These are phyloP conservation scores for Annulohypoxylon maeteangense DNA, from an alignment of 495 filamentous ascomycete genomes.

Conservation along the genomic window DNA sequence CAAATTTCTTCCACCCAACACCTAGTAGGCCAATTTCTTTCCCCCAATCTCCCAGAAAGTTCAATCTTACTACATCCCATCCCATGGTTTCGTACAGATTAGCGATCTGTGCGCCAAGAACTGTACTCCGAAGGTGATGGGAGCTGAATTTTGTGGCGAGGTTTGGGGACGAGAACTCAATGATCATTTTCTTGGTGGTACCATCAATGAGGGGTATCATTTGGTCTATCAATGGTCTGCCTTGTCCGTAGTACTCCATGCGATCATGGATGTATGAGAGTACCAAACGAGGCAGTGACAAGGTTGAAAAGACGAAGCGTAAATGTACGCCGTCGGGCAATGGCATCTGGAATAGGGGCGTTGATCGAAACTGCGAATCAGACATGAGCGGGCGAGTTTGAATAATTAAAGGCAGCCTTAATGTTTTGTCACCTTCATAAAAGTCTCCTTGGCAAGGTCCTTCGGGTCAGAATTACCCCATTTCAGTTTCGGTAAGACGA, in stretches of 20 bases:
- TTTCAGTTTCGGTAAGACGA: constrained; percentile 10
- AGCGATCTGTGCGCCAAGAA: not conserved
- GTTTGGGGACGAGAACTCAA: constrained; percentile 9
- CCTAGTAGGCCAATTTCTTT: constrained; percentile 3
- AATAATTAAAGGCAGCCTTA: not conserved
- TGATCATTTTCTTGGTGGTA: not conserved
- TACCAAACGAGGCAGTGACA: not conserved
- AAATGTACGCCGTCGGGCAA: constrained; percentile 1
- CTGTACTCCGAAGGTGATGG: not conserved
- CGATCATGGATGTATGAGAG: constrained; percentile 7
- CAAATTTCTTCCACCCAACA: constrained; percentile 9
- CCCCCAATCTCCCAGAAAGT: constrained; percentile 6
- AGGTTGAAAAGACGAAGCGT: not conserved
- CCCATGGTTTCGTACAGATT: not conserved
- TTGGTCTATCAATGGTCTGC: not conserved
- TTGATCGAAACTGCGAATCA: constrained; percentile 3
- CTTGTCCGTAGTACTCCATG: not conserved
- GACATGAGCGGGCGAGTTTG: not conserved
- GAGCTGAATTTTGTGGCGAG: constrained; percentile 2
- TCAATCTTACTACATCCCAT: constrained; percentile 4
- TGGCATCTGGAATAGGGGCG: not conserved
- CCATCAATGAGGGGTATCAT: not conserved
- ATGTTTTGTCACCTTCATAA: not conserved
- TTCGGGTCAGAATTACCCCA: not conserved
- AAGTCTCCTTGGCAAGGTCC: constrained; percentile 1